Evolutionary conservation across 805 yeast genomes (phyloP), one percentile per base, ranked within the genome.

Genomic region (Ogataea trehalophila): DNA sequence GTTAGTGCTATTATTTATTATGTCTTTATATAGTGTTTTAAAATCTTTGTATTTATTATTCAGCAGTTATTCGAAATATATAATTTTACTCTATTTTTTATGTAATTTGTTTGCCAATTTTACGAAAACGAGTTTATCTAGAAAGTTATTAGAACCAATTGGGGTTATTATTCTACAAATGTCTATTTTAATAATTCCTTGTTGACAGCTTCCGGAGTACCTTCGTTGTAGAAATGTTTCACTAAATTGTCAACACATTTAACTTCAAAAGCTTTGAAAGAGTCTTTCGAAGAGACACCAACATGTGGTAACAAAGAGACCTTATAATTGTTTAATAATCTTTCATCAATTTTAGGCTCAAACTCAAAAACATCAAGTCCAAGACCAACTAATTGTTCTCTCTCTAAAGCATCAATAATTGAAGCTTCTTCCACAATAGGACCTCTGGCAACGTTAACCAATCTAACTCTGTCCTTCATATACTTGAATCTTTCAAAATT

Each of bases 281-380:
- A 62, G 46, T 67, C 69, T 37, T 55, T 54, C 2, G 69, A 61
- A 9, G 69, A 62, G 26, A 60, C 73, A 17, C 73, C 75, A 34
- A 59, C 55, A 48, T 70, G 75, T 6, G 74, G 75, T 14, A 67
- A 54, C 35, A 70, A 37, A 2, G 73, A 65, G 20, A 70, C 59
- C 48, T 58, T 68, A 57, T 65, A 69, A 47, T 69, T 68, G 9
- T 56, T 49, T 34, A 70, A 41, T 16, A 70, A 48, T 42, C 59
- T 62, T 33, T 63, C 62, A 42, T 63, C 57, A 15, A 70, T 66
- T 46, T 61, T 58, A 13, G 75, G 75, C 52, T 70, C 75, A 53
- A 69, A 69, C 47, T 70, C 75, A 48, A 68, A 71, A 15, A 70
- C 75, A 54, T 70, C 75, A 51, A 70, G 68, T 0, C 73, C 75